Conservation (phyloP, 345 rosid species). For the Eucalyptus rudis region DNA sequence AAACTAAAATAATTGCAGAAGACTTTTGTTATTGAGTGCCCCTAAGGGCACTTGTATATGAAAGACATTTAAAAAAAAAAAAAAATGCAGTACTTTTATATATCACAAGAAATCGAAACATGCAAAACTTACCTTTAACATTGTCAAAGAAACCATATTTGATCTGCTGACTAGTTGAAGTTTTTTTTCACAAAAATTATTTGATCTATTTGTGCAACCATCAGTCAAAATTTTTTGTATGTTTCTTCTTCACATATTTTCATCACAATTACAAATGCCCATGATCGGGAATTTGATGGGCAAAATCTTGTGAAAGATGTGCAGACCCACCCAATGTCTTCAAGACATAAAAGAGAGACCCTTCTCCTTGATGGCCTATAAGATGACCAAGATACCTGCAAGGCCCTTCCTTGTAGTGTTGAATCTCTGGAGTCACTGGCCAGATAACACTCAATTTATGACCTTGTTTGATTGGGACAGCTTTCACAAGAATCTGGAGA, state of each 20-base stretch:
- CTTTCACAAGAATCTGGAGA: slow-evolving; percentile 66
- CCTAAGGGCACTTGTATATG: neutral
- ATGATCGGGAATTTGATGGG: neutral
- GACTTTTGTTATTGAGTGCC: neutral
- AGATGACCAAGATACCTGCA: slow-evolving; percentile 79
- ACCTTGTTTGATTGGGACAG: slow-evolving; percentile 74
- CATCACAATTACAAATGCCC: neutral
- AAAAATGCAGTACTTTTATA: neutral
- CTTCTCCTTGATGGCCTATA: slow-evolving; percentile 90
- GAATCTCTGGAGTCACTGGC: slow-evolving; percentile 84
- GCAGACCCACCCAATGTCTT: slow-evolving; percentile 59
- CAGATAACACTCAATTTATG: slow-evolving; percentile 59
- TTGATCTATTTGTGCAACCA: neutral
- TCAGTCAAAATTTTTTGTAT: neutral
- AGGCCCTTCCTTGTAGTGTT: slow-evolving; percentile 71
- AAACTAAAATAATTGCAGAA: neutral
- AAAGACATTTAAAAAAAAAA: neutral
- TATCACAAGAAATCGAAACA: neutral
- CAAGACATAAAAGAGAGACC: slow-evolving; percentile 70
- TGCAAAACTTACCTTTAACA: neutral
- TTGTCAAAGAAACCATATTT: neutral
- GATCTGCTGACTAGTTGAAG: neutral
- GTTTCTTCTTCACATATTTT: neutral
- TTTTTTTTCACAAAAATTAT: neutral
- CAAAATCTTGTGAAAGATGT: neutral